Base-by-base conservation (phyloP, 202 grass and related monocot genomes). In the Cymbopogon flexuosus region DNA sequence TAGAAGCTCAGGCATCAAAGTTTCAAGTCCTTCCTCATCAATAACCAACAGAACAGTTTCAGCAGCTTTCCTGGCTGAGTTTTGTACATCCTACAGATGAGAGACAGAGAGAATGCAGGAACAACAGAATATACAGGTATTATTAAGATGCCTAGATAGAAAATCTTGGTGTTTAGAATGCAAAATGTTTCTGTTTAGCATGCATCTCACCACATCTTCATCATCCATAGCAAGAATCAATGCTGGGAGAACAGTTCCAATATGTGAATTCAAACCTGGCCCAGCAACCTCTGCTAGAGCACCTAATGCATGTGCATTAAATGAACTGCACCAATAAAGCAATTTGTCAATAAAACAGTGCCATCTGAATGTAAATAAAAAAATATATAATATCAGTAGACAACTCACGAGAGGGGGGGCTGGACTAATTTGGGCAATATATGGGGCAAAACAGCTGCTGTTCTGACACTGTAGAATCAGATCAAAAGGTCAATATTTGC, bases 401-500 rank as follows among this genome's bases (percentile, higher is more conserved):
- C 37, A 29, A 94, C 95, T 93, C 54, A 98, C 95, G 95, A 88
- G 37, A 98, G 90, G 30, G 95, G 95, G 63, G 88, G 86, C 51
- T 95, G 95, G 58, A 98, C 95, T 69, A 98, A 79, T 85, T 98
- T 98, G 76, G 95, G 95, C 79, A 98, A 93, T 86, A 98, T 98
- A 85, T 98, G 95, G 51, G 95, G 95, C 77, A 98, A 89, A 81
- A 98, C 85, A 80, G 92, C 95, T 54, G 92, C 78, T 77, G 95
- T 95, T 75, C 95, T 88, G 65, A 98, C 95, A 51, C 95, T 98
- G 86, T 66, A 88, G 83, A 86, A 82, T 30, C 69, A 72, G n/a
- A 81, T 29, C 34, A 72, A 78, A 41, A 79, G 27, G 75, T 83
- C 66, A 91, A 33, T 51, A 87, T 65, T 46, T 74, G 23, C 49